Percentiles rank a stretch among this genome's conserved stretches.
These are phyloP conservation scores for Glycyrrhiza uralensis DNA, from an alignment of 306 rosid species.

Conservation along the genomic window DNA sequence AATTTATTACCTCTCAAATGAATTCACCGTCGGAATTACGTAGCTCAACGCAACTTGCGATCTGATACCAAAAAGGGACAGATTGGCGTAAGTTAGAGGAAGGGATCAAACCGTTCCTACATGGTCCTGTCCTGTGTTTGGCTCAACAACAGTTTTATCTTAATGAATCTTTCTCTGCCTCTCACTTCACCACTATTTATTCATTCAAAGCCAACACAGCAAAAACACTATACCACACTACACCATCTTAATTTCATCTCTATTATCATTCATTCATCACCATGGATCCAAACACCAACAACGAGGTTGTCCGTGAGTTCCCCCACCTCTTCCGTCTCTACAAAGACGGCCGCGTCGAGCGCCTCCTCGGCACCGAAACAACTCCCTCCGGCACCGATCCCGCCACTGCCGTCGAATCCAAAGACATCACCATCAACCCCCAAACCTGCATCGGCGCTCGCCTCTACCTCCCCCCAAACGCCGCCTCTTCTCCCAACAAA, in stretches of 20 bases:
- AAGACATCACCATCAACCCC: constrained; percentile 46
- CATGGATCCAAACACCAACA: constrained; percentile 17
- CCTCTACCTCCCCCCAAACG: constrained; percentile 48
- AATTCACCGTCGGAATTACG: too few relatives aligned
- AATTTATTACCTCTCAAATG: too few relatives aligned
- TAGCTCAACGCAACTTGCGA: too few relatives aligned
- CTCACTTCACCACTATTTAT: neutral
- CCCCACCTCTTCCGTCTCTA: constrained; percentile 38
- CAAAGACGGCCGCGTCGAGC: constrained; percentile 62
- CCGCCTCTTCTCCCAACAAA: constrained; percentile 1
- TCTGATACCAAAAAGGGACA: too few relatives aligned
- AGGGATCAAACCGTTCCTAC: neutral
- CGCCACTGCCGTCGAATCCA: constrained; percentile 45
- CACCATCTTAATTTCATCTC: neutral
- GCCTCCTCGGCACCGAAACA: constrained; percentile 36
- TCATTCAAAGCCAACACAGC: neutral
- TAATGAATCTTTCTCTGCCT: too few relatives aligned
- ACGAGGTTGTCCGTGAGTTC: constrained; percentile 33
- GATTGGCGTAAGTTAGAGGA: too few relatives aligned
- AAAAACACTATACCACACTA: neutral
- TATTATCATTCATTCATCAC: neutral
- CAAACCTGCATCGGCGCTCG: constrained; percentile 45
- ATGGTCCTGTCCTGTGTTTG: neutral
- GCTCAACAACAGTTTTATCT: too few relatives aligned
- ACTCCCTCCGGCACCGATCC: constrained; percentile 41